A percentile compares a stretch with the other conserved stretches of the same genome.
These are phyloP conservation scores for Funneliformis mosseae DNA, from an alignment of 192 early-diverging fungal species.

Conservation along the genomic window DNA sequence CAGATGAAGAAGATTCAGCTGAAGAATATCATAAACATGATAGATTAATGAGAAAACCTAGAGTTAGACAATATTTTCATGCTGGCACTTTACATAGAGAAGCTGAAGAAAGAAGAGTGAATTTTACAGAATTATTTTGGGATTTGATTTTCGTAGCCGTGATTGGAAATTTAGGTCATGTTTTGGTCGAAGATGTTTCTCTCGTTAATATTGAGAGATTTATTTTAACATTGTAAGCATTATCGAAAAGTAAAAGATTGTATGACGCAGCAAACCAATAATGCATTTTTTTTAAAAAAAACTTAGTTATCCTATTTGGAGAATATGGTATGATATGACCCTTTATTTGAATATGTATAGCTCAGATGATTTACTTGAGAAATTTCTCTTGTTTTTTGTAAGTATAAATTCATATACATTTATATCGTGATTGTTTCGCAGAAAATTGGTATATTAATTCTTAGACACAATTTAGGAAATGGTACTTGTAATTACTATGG, in stretches of 20 bases:
- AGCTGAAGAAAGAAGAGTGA: conserved; percentile 26
- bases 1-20: conserved; percentile 10
- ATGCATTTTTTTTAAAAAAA: background rate
- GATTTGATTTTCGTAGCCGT: conserved; percentile 37
- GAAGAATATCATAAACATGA: conserved; percentile 26
- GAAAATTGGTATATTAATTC: background rate
- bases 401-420: background rate
- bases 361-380: conserved; percentile 38
- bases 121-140: conserved; percentile 38
- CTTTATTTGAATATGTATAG: conserved; percentile 27
- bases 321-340: conserved; percentile 19
- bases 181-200: background rate
- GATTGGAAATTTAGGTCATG: conserved; percentile 20
- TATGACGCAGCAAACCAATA: background rate
- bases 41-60: conserved; percentile 31
- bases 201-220: conserved; percentile 4
- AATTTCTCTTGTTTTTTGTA: conserved; percentile 36
- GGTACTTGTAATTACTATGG: conserved; percentile 29
- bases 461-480: conserved; percentile 24
- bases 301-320: conserved; percentile 24
- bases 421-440: background rate
- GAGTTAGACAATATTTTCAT: conserved; percentile 35
- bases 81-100: conserved; percentile 29
- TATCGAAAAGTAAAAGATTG: background rate
- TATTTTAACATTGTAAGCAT: conserved; percentile 35